Evolutionary conservation across 345 rosid species (phyloP).

Genomic region (Fremontodendron californicum): DNA sequence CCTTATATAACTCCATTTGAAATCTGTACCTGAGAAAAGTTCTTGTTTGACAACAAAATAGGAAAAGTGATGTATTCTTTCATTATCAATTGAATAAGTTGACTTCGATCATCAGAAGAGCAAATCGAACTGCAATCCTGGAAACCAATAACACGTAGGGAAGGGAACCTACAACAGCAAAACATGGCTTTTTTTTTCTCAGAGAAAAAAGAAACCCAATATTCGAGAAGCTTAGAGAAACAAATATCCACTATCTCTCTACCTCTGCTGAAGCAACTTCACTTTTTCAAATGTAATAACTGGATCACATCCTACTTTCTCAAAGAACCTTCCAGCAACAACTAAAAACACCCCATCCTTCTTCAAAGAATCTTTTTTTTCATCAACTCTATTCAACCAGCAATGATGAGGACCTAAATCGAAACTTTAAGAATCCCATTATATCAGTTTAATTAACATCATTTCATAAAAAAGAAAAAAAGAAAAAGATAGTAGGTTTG

Average conservation of each 20-base stretch:
- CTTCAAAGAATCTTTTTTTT: conserved; percentile 34
- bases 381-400: conserved; percentile 65
- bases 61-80: conserved; percentile 77
- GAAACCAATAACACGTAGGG: conserved; percentile 53
- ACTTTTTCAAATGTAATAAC: conserved; percentile 49
- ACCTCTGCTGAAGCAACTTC: conserved; percentile 80
- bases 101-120: conserved; percentile 38
- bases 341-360: conserved; percentile 47
- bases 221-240: conserved; percentile 4
- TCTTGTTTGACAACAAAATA: conserved; percentile 49
- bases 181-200: not conserved
- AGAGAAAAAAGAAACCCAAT: conserved; percentile 6
- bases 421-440: not conserved
- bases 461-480: not conserved
- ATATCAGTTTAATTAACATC: not conserved
- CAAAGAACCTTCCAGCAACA: conserved; percentile 50
- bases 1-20: not conserved
- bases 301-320: conserved; percentile 20
- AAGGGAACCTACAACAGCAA: conserved; percentile 54
- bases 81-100: conserved; percentile 49
- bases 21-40: conserved; percentile 47
- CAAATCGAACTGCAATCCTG: conserved; percentile 45
- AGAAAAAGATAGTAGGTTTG: not conserved
- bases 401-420: conserved; percentile 58
- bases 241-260: conserved; percentile 12